Conservation (phyloP, 257 asterid genomes). For the Salvia rosmarinus region DNA sequence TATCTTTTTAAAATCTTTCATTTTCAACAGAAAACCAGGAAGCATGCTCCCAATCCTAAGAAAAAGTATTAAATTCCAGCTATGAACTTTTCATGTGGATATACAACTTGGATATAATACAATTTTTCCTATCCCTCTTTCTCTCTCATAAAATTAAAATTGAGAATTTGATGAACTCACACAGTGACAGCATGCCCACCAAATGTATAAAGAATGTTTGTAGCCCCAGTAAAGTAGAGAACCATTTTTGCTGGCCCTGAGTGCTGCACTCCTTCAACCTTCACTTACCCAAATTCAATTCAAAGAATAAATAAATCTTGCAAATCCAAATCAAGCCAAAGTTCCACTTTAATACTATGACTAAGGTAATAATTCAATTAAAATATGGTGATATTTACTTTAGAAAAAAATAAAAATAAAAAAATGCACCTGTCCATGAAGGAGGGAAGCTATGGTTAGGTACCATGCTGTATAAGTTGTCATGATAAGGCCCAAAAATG, state of each 20-base stretch:
- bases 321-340: slow-evolving; percentile 41
- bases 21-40: slow-evolving; percentile 27
- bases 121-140: neutral
- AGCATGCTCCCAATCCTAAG: slow-evolving; percentile 38
- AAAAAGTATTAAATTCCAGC: slow-evolving; percentile 30
- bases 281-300: slow-evolving; percentile 24
- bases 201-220: slow-evolving; percentile 86
- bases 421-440: slow-evolving; percentile 72
- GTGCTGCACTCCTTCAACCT: slow-evolving; percentile 81
- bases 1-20: too few species aligned
- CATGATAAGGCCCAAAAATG: slow-evolving; percentile 78
- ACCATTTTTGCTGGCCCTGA: slow-evolving; percentile 83
- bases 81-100: slow-evolving; percentile 31
- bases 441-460: slow-evolving; percentile 71
- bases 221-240: slow-evolving; percentile 88
- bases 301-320: slow-evolving; percentile 1
- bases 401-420: neutral
- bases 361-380: neutral
- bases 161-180: slow-evolving; percentile 43
- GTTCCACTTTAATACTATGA: slow-evolving; percentile 39
- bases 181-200: slow-evolving; percentile 96
- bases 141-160: neutral
- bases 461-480: slow-evolving; percentile 87
- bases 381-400: neutral
- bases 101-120: neutral